Evolutionary conservation across 805 yeast species (phyloP), one percentile per base, ranked within the genome.

Genomic region (Kodamaea jinghongensis): DNA sequence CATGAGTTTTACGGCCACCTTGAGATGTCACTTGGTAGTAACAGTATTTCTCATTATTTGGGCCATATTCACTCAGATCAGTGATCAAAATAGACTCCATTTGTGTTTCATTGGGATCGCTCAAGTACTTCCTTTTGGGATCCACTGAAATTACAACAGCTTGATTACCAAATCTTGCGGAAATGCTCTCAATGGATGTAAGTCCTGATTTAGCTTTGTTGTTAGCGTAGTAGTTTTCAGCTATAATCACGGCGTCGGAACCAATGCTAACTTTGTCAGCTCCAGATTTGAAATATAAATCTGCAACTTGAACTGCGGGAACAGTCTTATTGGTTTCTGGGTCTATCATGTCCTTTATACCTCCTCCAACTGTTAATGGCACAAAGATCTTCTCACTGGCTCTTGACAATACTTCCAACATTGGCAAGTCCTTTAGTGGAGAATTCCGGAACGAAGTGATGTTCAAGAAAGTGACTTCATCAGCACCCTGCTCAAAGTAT

Each of bases 91-190:
- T 74, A 1, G 83, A 72, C 48, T 78, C 73, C 70, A 85, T 86
- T 13, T 64, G 64, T 9, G 86, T 79, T 13, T 73, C 78, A 1
- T 56, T 39, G 3, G 95, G 93, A 12, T 71, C 65, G 5, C 52
- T n/a, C 2, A 91, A 82, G 54, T 87, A 93, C 15, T 76, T 83
- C 47, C 96, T 75, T 55, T 86, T 93, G 27, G 99, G 99, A 61
- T 93, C 99, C n/a, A 93, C 96, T 0, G 97, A 90, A 10, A 93
- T 90, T 4, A 93, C 98, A 5, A 93, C 99, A 0, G 99, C 99
- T 64, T 93, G 99, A 14, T 79, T 84, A 41, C 99, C 99, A 61
- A 91, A 93, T 0, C 95, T 86, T 29, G 76, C 75, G 1, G 97
- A 87, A 17, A 93, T 93, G 0, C 95, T 83, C 64, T 93, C 99